Base-by-base conservation (phyloP, 495 filamentous ascomycete genomes). In the Evansstolkia leycettana region DNA sequence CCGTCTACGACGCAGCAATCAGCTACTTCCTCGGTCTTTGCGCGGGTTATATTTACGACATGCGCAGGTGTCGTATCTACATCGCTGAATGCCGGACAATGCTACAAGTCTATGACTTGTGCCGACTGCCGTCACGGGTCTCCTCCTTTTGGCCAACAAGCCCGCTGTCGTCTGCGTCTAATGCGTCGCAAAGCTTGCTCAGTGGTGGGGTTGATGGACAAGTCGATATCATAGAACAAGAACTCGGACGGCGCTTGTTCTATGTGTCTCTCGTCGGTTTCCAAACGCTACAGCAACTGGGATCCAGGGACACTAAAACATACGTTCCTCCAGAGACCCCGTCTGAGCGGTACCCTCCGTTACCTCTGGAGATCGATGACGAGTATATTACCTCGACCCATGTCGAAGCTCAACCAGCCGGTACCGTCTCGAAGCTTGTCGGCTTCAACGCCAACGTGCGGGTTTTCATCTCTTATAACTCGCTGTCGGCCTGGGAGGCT, bases 21-120 rank as follows among this genome's bases (percentile, higher is more conserved):
- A 90, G 84, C 56, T 92, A 88, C 47, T 82, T 89, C 43, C 56
- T 90, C 9, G 82, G 69, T 2, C 51, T 87, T 16, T 76, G 76
- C n/a, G 73, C 73, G 3, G 71, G 67, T 1, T 81, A 84, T 51
- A 79, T 76, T 0, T 73, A 77, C 47, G 72, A 80, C 38, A 76
- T 74, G 59, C 72, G 75, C 33, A 59, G 69, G 2, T 78, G 73
- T 46, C 71, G 76, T 24, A 60, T 78, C 7, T 89, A 86, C 52
- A 66, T 89, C 39, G 68, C 71, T 2, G 82, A 90, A 55, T 78
- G 80, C 30, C 61, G 82, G 52, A 75, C 73, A 1, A 84, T 90
- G 46, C 54, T 82, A 10, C 68, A 78, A 41, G 72, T 79, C 23
- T 64, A 85, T 39, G 73, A 74, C 20, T 64, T 79, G 5, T 75